Evolutionary conservation across 2,329 filamentous ascomycete genomes (phyloP).

Genomic region (Aureobasidium sp.): DNA sequence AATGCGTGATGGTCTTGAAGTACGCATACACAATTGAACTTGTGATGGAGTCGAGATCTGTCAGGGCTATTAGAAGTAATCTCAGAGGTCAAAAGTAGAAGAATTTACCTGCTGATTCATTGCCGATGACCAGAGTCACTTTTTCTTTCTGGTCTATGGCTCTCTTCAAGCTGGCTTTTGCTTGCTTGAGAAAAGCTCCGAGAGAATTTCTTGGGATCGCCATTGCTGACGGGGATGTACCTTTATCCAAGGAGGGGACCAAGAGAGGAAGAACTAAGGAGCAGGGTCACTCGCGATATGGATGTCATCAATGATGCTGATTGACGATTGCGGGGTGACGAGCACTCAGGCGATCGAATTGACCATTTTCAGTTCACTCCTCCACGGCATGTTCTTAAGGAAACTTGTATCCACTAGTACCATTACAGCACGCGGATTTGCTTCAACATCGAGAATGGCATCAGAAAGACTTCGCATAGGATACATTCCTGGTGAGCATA

Average conservation of each 20-base stretch:
- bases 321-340: neutral
- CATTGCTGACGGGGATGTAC: slow-evolving; percentile 31
- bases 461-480: slow-evolving; percentile 31
- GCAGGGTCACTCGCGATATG: slow-evolving; percentile 4
- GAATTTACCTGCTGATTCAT: slow-evolving; percentile 54
- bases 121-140: slow-evolving; percentile 58
- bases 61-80: slow-evolving; percentile 31
- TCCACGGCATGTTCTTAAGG: slow-evolving; percentile 9
- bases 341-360: neutral
- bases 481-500: slow-evolving; percentile 31
- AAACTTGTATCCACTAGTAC: neutral
- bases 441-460: slow-evolving; percentile 19
- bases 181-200: slow-evolving; percentile 49
- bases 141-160: slow-evolving; percentile 44
- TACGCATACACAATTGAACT: slow-evolving; percentile 80
- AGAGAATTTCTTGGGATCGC: slow-evolving; percentile 51
- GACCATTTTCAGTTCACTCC: neutral
- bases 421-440: neutral
- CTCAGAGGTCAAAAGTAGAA: neutral
- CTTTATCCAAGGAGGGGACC: neutral
- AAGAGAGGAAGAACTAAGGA: neutral
- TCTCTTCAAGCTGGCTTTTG: slow-evolving; percentile 46
- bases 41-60: slow-evolving; percentile 85
- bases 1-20: slow-evolving; percentile 55
- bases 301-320: slow-evolving; percentile 16